Evolutionary conservation across 192 early-diverging fungal species (phyloP).

Genomic region (Geosiphon pyriformis): DNA sequence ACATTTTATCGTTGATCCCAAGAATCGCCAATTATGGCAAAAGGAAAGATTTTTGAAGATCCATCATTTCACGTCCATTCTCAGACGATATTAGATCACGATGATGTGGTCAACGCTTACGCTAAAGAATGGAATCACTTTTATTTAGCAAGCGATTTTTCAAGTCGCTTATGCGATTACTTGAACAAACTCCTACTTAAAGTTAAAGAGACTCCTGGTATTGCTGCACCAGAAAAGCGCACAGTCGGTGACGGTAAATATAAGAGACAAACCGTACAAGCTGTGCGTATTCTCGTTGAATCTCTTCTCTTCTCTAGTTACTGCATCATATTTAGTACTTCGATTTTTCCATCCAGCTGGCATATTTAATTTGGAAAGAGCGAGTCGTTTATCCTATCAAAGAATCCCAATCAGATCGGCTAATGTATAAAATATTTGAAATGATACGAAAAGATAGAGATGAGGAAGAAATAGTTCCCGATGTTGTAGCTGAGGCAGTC

Average conservation of each 20-base stretch:
- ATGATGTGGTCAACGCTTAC: conserved; percentile 67
- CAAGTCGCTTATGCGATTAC: conserved; percentile 62
- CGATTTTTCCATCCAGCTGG: conserved; percentile 52
- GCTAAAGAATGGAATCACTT: conserved; percentile 62
- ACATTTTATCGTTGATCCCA: too few species aligned
- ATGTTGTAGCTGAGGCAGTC: conserved; percentile 47
- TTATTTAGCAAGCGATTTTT: conserved; percentile 50
- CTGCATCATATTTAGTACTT: too few species aligned
- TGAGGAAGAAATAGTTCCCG: conserved; percentile 49
- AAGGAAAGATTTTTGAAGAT: too few species aligned
- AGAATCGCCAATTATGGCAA: too few species aligned
- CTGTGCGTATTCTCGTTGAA: conserved; percentile 38
- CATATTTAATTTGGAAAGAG: conserved; percentile 68
- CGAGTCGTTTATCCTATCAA: conserved; percentile 58
- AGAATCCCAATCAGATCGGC: conserved; percentile 49
- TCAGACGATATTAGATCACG: conserved; percentile 54
- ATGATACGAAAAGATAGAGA: conserved; percentile 62
- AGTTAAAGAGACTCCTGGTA: conserved; percentile 18
- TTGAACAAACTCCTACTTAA: conserved; percentile 57
- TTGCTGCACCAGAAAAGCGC: conserved; percentile 26
- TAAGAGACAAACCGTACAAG: conserved; percentile 57
- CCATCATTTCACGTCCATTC: too few species aligned
- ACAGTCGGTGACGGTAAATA: conserved; percentile 45
- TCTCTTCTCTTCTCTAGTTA: too few species aligned
- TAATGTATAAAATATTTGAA: conserved; percentile 67